phyloP scores from a whole-genome alignment of 768 basidiomycete genomes.

The Peribolospora baueri region DNA sequence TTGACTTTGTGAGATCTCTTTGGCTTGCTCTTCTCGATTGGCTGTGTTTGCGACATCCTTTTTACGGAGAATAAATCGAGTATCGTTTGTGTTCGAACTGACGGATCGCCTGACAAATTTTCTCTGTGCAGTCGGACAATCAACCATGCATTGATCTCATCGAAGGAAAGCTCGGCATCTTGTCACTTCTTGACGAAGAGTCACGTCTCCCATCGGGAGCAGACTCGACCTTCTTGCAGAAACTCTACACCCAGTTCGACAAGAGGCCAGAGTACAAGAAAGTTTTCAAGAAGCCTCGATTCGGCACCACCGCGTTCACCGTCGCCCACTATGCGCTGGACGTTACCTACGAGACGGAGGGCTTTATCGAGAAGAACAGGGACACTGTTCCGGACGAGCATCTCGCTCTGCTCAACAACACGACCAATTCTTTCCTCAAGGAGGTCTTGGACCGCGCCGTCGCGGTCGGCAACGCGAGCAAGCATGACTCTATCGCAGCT shows the following conservation, averaged over 20 bases:
- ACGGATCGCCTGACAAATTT: no score
- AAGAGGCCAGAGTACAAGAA: constrained; percentile 58
- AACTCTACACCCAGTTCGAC: constrained; percentile 55
- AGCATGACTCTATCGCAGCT: constrained; percentile 46
- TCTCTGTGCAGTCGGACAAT: constrained; percentile 33
- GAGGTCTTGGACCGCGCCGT: constrained; percentile 83
- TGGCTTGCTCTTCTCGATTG: no score
- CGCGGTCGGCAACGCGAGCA: constrained; percentile 36
- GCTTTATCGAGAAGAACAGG: constrained; percentile 94
- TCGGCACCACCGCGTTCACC: constrained; percentile 88
- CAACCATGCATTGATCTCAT: constrained; percentile 97
- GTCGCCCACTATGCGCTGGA: constrained; percentile 95
- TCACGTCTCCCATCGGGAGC: constrained; percentile 84
- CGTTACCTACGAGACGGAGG: constrained; percentile 94
- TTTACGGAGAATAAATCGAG: no score
- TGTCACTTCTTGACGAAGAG: constrained; percentile 88
- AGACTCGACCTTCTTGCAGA: constrained; percentile 76
- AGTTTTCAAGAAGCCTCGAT: constrained; percentile 96
- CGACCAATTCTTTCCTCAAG: constrained; percentile 77
- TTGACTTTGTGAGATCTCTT: constrained; percentile 42
- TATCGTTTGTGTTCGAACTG: no score
- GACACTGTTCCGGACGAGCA: constrained; percentile 99
- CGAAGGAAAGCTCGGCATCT: constrained; percentile 84
- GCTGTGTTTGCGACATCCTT: no score
- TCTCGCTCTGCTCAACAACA: constrained; percentile 57